Evolutionary conservation across 129 eudicot genomes (phyloP).

Genomic region (Heracleum sosnowskyi): DNA sequence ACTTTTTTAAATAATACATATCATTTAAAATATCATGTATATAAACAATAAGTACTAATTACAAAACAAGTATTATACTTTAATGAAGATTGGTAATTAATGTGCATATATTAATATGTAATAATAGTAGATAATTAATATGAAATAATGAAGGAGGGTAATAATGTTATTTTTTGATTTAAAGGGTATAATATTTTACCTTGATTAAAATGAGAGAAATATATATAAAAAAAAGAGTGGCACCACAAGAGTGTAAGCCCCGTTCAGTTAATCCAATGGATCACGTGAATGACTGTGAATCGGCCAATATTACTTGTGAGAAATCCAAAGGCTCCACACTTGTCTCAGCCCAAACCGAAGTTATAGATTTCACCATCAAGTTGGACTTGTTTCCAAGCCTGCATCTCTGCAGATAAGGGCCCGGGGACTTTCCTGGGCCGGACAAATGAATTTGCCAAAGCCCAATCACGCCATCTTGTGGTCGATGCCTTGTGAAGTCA

Average conservation of each 20-base stretch:
- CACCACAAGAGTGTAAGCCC: conserved; percentile 7
- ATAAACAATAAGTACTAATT: no score
- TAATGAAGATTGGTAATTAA: no score
- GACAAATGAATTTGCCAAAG: neutral
- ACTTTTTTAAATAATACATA: no score
- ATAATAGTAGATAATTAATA: no score
- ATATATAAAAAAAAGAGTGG: neutral
- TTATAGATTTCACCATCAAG: neutral
- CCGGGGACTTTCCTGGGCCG: conserved; percentile 3
- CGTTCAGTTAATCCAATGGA: conserved; percentile 3
- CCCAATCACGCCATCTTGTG: conserved; percentile 2
- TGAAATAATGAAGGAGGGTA: no score
- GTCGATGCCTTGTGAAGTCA: accelerated
- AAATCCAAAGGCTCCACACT: neutral
- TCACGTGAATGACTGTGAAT: neutral
- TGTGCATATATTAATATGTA: no score
- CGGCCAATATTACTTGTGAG: neutral
- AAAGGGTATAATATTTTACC: no score
- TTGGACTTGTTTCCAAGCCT: neutral
- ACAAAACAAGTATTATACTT: no score
- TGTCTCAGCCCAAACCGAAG: neutral
- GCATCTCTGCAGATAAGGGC: conserved; percentile 2
- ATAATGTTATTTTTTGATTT: no score
- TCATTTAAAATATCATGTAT: no score
- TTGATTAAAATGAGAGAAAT: no score